These are phyloP conservation scores for Pittosporum tobira DNA, from an alignment of 129 eudicot genomes.

Conservation along the genomic window DNA sequence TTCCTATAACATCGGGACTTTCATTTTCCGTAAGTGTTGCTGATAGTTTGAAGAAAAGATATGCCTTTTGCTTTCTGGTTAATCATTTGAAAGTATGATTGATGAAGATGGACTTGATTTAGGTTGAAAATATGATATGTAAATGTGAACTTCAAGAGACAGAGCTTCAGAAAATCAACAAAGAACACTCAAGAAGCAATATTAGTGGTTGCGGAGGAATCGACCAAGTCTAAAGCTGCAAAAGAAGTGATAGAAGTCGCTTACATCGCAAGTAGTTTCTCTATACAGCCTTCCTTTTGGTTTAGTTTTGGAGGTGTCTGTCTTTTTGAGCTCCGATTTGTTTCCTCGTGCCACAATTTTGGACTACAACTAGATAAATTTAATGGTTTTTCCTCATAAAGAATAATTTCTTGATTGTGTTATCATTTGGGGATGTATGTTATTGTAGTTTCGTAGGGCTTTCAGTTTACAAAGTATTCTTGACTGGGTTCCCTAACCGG, in stretches of 20 bases:
- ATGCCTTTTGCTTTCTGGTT: neutral
- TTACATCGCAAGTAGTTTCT: constrained; percentile 66
- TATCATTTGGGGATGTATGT: no score
- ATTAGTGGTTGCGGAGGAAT: constrained; percentile 63
- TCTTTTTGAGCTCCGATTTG: no score
- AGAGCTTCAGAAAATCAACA: constrained; percentile 69
- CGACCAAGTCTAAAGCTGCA: constrained; percentile 86
- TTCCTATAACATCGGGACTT: constrained; percentile 91
- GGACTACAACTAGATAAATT: no score
- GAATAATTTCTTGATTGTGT: no score
- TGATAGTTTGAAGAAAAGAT: constrained; percentile 83
- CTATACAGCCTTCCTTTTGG: neutral
- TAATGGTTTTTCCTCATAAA: no score
- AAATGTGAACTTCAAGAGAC: constrained; percentile 72
- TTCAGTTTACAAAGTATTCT: no score
- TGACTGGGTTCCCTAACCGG: no score
- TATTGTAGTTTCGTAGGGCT: no score
- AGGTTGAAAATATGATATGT: constrained; percentile 72
- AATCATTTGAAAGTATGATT: neutral
- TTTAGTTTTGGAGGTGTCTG: no score
- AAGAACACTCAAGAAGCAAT: constrained; percentile 76
- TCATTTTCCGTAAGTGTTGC: constrained; percentile 77
- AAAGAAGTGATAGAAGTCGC: constrained; percentile 93
- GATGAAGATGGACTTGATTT: constrained; percentile 14
- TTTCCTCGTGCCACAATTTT: no score